Base-by-base conservation (phyloP, 1,284 basidiomycete species). In the Ganoderma lingzhi region DNA sequence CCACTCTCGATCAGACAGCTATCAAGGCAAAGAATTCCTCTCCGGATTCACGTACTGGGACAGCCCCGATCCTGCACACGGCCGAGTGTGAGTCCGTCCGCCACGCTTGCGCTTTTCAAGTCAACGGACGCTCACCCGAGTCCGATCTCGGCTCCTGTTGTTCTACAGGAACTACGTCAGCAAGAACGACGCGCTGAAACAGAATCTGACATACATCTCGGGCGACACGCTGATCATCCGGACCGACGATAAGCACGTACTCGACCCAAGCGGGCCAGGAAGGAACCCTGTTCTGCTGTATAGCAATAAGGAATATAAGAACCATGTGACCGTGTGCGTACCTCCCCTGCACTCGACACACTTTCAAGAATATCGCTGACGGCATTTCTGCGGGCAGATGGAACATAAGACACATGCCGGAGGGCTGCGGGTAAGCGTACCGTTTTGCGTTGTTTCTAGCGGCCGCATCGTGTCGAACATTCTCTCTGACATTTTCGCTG, bases 401-500 rank as follows among this genome's bases (percentile, higher is more conserved):
- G 74, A 85, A 87, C 73, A 79, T 88, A 64, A 80, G 83, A 30
- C 86, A 86, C 71, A 87, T 87, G 84, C 86, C 91, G 2, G 82
- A 89, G 76, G 91, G 90, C 30, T 92, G 90, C 74, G 88, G 86
- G 90, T 91, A 70, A 76, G 89, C 82, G n/a, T n/a, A n/a, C 15
- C 44, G 5, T 8, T 8, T 48, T 0, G n/a, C 10, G 9, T 9
- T n/a, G n/a, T n/a, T n/a, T n/a, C 45, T 1, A 6, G 30, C 14
- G 3, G 15, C 12, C 19, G 35, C 30, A 23, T 28, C 45, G 55
- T 42, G 59, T 23, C 44, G 37, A 48, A 53, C 51, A 42, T 60
- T 53, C 53, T 64, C 3, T 48, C 28, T 71, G 62, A 67, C 64
- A 53, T 44, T 30, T 58, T 55, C 14, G 15, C 39, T n/a, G 61